Base-by-base conservation (phyloP, 768 basidiomycete genomes). In the Baorangia bicolor region DNA sequence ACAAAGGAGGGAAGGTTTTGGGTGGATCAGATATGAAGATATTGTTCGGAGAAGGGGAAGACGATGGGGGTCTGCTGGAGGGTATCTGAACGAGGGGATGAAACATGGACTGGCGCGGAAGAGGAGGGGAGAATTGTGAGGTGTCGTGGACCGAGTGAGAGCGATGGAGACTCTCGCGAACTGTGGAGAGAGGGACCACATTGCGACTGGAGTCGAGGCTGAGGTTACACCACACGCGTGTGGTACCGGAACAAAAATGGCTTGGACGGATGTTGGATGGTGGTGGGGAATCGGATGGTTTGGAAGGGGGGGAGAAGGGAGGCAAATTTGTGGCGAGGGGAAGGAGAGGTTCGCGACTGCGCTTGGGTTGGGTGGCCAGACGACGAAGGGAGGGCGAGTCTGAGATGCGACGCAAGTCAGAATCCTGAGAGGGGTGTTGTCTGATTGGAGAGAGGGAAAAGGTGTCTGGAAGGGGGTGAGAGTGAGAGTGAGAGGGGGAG, bases 301-400 rank as follows among this genome's bases (percentile, higher is more conserved):
- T 42, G 5, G 49, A 41, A 5, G 38, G 33, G 12, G 51, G 34
- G 14, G 14, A 9, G 44, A 21, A 20, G 31, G 47, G 23, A 8
- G 47, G 45, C 0, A 25, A 31, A 16, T 49, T 27, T 40, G 35
- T 50, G 38, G 51, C 42, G 38, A 84, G 71, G 8, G 90, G 88
- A 4, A 92, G 76, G 40, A 92, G 75, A 2, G 87, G 87, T 58
- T 92, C 90, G 30, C 86, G 81, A 66, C 89, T 90, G 55, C 79
- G 81, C 66, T 88, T 90, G 27, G 74, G 64, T 16, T 77, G 77
- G 45, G 75, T 76, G 14, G 77, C 52, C 4, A 74, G 60, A 23
- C 58, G 64, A 28, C 53, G 58, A 5, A 73, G 71, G 69, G 54
- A 61, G 31, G 38, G 61, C 6, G 69, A 61, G 38, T 57, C 58